phyloP scores from a whole-genome alignment of 257 asterid species.

The Rubia yunnanensis region DNA sequence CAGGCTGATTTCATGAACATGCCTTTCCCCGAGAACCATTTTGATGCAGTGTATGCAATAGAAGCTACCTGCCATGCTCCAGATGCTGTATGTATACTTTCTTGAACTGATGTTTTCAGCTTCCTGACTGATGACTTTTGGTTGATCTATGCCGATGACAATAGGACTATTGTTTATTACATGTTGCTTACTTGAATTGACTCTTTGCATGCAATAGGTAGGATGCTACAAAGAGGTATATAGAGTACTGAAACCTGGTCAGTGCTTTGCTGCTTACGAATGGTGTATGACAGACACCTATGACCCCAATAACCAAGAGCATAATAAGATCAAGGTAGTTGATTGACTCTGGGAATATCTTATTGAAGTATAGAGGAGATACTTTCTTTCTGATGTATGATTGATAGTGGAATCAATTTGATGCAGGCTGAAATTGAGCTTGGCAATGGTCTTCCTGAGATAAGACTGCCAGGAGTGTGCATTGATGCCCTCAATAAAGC shows the following conservation, averaged over 20 bases:
- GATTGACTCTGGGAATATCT: neutral
- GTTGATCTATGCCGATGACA: neutral
- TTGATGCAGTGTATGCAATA: constrained; percentile 92
- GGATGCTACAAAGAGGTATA: constrained; percentile 89
- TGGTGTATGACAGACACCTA: constrained; percentile 97
- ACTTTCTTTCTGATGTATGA: neutral
- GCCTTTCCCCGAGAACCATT: constrained; percentile 80
- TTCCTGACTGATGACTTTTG: neutral
- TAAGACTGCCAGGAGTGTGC: constrained; percentile 60
- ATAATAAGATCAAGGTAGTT: constrained; percentile 75
- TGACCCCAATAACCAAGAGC: constrained; percentile 70
- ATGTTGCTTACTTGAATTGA: neutral
- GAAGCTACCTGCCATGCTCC: constrained; percentile 99
- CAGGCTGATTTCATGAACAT: constrained; percentile 99
- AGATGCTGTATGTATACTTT: constrained; percentile 52
- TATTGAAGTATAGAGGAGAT: neutral
- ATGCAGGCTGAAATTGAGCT: constrained; percentile 86
- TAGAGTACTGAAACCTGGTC: constrained; percentile 95
- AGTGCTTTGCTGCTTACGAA: constrained; percentile 93
- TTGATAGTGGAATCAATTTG: constrained; percentile 9
- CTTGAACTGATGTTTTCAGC: neutral
- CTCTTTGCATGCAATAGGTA: constrained; percentile 36
- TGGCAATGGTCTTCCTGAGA: constrained; percentile 88
- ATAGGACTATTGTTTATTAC: neutral
- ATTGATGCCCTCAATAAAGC: constrained; percentile 74